Evolutionary conservation across 1,139 yeast genomes (phyloP), one percentile per base, ranked within the genome.

Genomic region (Debaryomyces sp.): DNA sequence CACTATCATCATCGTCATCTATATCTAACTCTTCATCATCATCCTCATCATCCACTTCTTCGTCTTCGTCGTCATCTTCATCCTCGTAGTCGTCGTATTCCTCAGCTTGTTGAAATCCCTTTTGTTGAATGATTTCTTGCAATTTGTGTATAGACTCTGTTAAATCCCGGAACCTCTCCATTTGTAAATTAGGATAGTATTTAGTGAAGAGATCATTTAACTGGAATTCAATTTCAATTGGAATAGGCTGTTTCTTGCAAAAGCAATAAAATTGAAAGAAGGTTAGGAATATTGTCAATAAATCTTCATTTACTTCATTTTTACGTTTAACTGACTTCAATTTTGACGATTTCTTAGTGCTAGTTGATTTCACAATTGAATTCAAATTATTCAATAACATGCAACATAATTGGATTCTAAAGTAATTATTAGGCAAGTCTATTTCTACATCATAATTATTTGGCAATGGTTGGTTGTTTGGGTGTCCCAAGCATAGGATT

Each of bases 251-350:
- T 7, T 66, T 66, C 60, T 91, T 91, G 43, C 88, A 80, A 61
- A 77, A 80, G n/a, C 81, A 66, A 59, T 89, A 91, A 61, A 82
- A 90, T 59, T 90, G 96, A 53, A 90, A 84, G 57, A 84, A 86
- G 17, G 77, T 75, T 54, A 87, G 59, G 53, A 87, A 80, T 3
- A 78, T 63, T 6, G 69, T 68, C 26, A 85, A 54, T 41, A 73
- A 50, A 9, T 64, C 66, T 48, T 63, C 53, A 43, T 56, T 53
- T 2, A 50, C 37, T 15, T 53, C 53, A 32, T 49, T 29, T 57
- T 43, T 46, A 29, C 44, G 39, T 27, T 27, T 18, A 9, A 23
- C 43, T 34, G 45, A 33, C 39, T 47, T 33, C 27, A 27, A 37
- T 38, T 51, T 36, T 7, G 33, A 36, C 10, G 36, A 15, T 12